A percentile compares a stretch with the other conserved stretches of the same genome.
phyloP scores from a whole-genome alignment of 2,329 filamentous ascomycete species.

The Gaeumannomyces tritici region DNA sequence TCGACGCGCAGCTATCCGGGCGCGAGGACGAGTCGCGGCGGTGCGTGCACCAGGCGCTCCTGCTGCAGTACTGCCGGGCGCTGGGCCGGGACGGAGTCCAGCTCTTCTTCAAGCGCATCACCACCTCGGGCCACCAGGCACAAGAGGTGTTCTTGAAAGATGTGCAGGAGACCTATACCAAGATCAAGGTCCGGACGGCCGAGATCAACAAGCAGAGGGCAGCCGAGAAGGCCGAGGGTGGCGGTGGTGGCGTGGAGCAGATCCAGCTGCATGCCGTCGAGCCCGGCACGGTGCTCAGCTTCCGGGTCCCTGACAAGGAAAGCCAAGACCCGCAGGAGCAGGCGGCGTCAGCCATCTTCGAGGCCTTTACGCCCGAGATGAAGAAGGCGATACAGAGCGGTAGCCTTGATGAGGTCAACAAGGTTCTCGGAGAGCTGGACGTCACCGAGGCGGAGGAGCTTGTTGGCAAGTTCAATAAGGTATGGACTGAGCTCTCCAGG shows the following conservation, averaged over 20 bases:
- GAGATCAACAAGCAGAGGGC: conserved; percentile 55
- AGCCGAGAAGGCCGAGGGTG: conserved; percentile 34
- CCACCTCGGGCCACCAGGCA: conserved; percentile 80
- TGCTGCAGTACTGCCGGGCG: conserved; percentile 90
- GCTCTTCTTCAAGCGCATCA: conserved; percentile 94
- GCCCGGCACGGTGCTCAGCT: conserved; percentile 84
- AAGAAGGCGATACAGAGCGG: conserved; percentile 75
- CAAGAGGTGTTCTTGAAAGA: conserved; percentile 88
- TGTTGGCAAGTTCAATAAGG: conserved; percentile 64
- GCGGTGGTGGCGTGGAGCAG: conserved; percentile 68
- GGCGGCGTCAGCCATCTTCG: conserved; percentile 65
- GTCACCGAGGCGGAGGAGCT: conserved; percentile 76
- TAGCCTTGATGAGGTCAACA: conserved; percentile 81
- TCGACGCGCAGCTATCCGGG: conserved; percentile 73
- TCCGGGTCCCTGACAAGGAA: conserved; percentile 63
- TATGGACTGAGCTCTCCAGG: conserved; percentile 18
- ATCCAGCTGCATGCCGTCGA: conserved; percentile 97
- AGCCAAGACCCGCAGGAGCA: conserved; percentile 57
- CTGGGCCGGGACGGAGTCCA: conserved; percentile 80
- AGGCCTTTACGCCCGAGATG: conserved; percentile 73
- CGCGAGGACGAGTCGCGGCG: conserved; percentile 70
- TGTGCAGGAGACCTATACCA: conserved; percentile 76
- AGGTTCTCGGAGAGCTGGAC: conserved; percentile 75
- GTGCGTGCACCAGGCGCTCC: conserved; percentile 85
- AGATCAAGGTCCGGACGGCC: conserved; percentile 66